A percentile compares a stretch with the other conserved stretches of the same genome.
Conservation (phyloP, 1,284 basidiomycete species). For the Tilletia caries region DNA sequence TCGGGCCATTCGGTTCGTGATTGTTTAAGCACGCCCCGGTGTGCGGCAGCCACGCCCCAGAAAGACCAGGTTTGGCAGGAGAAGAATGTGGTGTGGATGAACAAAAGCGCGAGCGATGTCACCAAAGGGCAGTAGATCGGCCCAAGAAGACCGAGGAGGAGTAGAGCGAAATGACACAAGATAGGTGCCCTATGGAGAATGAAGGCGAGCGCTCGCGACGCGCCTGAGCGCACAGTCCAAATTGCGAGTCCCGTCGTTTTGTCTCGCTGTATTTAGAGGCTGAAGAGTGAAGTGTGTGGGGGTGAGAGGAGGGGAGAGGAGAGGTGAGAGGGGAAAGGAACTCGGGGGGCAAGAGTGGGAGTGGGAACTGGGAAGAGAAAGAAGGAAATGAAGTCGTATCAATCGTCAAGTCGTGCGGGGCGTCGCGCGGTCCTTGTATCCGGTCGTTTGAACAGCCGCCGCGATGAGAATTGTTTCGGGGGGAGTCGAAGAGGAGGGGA, state of each 20-base stretch:
- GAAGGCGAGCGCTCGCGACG: conserved; percentile 17
- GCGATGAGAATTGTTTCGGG: no score
- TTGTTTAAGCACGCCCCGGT: conserved; percentile 34
- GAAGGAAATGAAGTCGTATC: no score
- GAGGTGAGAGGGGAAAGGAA: background rate
- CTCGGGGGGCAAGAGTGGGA: background rate
- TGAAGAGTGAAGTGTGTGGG: background rate
- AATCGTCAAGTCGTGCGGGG: no score
- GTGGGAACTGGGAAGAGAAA: background rate
- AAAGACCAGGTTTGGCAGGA: conserved; percentile 37
- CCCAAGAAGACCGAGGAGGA: conserved; percentile 24
- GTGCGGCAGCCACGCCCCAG: conserved; percentile 36
- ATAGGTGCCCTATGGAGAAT: conserved; percentile 47
- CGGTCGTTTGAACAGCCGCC: no score
- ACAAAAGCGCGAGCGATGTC: conserved; percentile 31
- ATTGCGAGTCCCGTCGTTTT: background rate
- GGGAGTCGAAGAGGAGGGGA: no score
- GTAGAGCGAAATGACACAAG: conserved; percentile 35
- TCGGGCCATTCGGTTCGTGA: conserved; percentile 39
- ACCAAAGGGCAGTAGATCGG: conserved; percentile 33
- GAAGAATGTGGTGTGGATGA: conserved; percentile 38
- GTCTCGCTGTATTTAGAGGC: background rate
- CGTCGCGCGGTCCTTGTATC: no score
- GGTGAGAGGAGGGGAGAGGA: background rate
- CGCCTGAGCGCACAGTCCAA: background rate